Evolutionary conservation across 768 basidiomycete species (phyloP).

Genomic region (Mycena amicta): DNA sequence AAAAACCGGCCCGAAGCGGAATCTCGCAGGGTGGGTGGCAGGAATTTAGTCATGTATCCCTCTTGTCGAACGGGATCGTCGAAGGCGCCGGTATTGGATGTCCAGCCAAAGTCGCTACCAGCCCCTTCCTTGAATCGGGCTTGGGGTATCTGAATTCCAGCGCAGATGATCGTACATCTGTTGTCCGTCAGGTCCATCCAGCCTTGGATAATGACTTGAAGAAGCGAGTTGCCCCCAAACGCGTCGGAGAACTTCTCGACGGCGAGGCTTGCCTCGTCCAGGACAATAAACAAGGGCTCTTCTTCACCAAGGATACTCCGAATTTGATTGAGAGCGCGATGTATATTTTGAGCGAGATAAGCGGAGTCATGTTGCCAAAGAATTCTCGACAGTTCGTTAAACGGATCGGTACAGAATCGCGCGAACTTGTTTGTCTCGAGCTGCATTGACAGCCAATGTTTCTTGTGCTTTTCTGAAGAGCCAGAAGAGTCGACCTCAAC

Average conservation of each 20-base stretch:
- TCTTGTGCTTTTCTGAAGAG: neutral
- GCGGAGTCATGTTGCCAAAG: neutral
- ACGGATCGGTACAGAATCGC: neutral
- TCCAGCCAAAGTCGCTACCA: conserved; percentile 9
- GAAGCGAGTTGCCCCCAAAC: neutral
- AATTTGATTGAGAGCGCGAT: neutral
- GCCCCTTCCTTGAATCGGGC: neutral
- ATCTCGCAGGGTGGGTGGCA: conserved; percentile 1
- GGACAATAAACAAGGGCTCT: neutral
- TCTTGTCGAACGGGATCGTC: conserved; percentile 1
- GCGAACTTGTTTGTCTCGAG: neutral
- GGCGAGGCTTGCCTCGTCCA: neutral
- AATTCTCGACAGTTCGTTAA: neutral
- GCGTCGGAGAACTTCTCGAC: neutral
- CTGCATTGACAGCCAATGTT: neutral
- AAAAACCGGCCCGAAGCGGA: conserved; percentile 4
- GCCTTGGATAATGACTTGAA: neutral
- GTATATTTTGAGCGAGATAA: neutral
- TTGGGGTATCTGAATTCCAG: neutral
- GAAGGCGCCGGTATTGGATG: conserved; percentile 11
- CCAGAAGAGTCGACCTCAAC: neutral
- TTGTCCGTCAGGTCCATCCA: neutral
- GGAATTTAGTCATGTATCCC: conserved; percentile 2
- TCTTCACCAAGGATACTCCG: neutral
- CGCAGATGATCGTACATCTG: neutral